Percentiles rank a stretch among this genome's conserved stretches.
phyloP scores from a whole-genome alignment of 495 filamentous ascomycete species.

The Pyronema omphalodes region DNA sequence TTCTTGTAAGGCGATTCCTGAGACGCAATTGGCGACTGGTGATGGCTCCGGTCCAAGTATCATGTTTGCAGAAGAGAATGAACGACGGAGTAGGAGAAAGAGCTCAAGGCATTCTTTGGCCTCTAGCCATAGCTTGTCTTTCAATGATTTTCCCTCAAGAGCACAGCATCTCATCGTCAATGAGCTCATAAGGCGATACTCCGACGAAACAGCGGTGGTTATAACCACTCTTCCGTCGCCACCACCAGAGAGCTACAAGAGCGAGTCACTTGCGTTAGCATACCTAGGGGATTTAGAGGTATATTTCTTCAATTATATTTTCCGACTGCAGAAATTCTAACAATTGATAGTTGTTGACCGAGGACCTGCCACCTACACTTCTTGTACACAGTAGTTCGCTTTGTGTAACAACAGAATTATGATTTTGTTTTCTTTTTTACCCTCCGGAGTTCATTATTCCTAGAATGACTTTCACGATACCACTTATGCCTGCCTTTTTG shows the following conservation, averaged over 20 bases:
- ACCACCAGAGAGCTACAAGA: slow-evolving; percentile 50
- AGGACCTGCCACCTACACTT: slow-evolving; percentile 18
- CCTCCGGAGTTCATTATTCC: background rate
- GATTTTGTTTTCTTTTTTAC: background rate
- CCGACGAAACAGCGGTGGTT: slow-evolving; percentile 56
- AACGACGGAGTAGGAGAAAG: background rate
- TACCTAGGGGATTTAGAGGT: slow-evolving; percentile 67
- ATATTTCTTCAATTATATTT: slow-evolving; percentile 32
- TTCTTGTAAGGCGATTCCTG: slow-evolving; percentile 55
- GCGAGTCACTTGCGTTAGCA: slow-evolving; percentile 45
- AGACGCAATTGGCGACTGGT: slow-evolving; percentile 45
- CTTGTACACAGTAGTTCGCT: slow-evolving; percentile 80
- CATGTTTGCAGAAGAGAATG: slow-evolving; percentile 47
- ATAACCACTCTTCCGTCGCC: slow-evolving; percentile 69
- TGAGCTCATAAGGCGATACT: slow-evolving; percentile 56
- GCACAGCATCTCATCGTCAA: slow-evolving; percentile 76
- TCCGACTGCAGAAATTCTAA: slow-evolving; percentile 1
- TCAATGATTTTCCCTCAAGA: slow-evolving; percentile 68
- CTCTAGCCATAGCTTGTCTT: slow-evolving; percentile 24
- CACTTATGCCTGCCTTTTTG: too few relatives aligned
- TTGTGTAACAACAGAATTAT: slow-evolving; percentile 52
- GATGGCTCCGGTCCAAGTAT: slow-evolving; percentile 53
- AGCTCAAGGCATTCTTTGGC: background rate
- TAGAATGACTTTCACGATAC: too few relatives aligned
- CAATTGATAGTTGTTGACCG: slow-evolving; percentile 42